Conservation (phyloP, 2,329 filamentous ascomycete genomes). For the Westerdykella sp. region DNA sequence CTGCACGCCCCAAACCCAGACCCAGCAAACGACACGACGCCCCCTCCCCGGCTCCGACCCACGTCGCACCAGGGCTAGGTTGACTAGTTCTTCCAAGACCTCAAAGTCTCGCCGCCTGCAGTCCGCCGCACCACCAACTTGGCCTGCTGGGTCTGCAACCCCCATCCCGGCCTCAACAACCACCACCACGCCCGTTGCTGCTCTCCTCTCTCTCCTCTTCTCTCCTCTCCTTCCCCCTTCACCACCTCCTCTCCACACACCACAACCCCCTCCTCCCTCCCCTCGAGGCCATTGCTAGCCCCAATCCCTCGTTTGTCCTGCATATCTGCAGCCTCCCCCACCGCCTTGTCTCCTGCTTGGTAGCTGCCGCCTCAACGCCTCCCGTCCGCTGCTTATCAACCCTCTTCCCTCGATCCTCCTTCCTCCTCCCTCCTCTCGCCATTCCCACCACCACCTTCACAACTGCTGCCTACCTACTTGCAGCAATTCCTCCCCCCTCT, state of each 20-base stretch:
- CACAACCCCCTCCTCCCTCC: slow-evolving; percentile 22
- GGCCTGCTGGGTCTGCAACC: too few relatives aligned
- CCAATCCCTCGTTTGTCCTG: slow-evolving; percentile 9
- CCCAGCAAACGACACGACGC: too few relatives aligned
- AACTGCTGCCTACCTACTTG: neutral
- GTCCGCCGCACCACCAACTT: slow-evolving; percentile 16
- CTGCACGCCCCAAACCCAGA: too few relatives aligned
- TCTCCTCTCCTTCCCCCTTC: slow-evolving; percentile 18
- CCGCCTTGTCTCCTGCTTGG: slow-evolving; percentile 3
- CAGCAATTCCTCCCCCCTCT: neutral
- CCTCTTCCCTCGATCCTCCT: slow-evolving; percentile 11
- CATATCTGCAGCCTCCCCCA: slow-evolving; percentile 24
- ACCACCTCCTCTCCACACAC: too few relatives aligned
- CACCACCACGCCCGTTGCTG: neutral
- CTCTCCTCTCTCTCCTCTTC: slow-evolving; percentile 9
- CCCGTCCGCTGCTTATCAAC: slow-evolving; percentile 12
- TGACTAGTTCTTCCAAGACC: too few relatives aligned
- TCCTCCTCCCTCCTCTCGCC: slow-evolving; percentile 2
- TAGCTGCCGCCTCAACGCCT: slow-evolving; percentile 13
- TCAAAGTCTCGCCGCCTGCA: too few relatives aligned
- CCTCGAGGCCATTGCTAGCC: slow-evolving; percentile 30
- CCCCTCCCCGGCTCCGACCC: too few relatives aligned
- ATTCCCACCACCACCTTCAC: neutral
- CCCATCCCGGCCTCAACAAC: neutral
- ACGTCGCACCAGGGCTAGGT: too few relatives aligned